A percentile compares a stretch with the other conserved stretches of the same genome.
phyloP scores from a whole-genome alignment of 1,284 basidiomycete species.

The Irpex rosettiformis region DNA sequence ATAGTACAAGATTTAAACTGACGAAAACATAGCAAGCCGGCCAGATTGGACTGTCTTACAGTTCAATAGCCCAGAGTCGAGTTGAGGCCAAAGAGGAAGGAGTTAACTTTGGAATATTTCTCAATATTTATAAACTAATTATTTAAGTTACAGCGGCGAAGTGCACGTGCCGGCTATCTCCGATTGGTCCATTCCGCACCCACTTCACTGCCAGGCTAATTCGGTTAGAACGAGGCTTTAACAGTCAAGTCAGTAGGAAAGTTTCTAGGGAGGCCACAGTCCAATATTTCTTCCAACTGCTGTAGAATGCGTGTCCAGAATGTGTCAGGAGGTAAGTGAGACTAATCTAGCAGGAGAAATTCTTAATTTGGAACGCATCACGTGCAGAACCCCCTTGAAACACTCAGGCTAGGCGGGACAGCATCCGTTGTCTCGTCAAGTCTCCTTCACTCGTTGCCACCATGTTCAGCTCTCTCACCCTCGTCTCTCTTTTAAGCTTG shows the following conservation, averaged over 20 bases:
- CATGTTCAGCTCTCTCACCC: slow-evolving; percentile 42
- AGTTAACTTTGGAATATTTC: background rate
- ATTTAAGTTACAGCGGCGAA: background rate
- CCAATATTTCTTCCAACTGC: background rate
- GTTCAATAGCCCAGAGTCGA: background rate
- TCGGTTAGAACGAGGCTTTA: background rate
- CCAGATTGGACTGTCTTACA: slow-evolving; percentile 15
- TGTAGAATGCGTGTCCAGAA: background rate
- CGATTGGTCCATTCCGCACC: background rate
- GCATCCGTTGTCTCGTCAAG: background rate
- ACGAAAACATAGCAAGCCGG: slow-evolving; percentile 13
- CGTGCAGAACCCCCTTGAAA: no score
- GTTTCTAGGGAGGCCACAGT: background rate
- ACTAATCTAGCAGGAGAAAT: background rate
- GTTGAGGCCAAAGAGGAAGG: background rate
- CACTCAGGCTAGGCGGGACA: background rate
- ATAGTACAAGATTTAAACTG: slow-evolving; percentile 25
- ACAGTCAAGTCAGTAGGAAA: background rate
- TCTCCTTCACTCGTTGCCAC: slow-evolving; percentile 5
- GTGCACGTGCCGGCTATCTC: background rate
- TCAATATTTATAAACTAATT: background rate
- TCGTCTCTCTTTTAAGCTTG: slow-evolving; percentile 57
- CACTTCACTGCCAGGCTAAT: background rate
- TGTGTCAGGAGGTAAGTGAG: background rate
- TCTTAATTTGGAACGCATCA: slow-evolving; percentile 6